Evolutionary conservation across 2,329 filamentous ascomycete genomes (phyloP), one percentile per base, ranked within the genome.

Genomic region (Colletotrichum tanaceti): DNA sequence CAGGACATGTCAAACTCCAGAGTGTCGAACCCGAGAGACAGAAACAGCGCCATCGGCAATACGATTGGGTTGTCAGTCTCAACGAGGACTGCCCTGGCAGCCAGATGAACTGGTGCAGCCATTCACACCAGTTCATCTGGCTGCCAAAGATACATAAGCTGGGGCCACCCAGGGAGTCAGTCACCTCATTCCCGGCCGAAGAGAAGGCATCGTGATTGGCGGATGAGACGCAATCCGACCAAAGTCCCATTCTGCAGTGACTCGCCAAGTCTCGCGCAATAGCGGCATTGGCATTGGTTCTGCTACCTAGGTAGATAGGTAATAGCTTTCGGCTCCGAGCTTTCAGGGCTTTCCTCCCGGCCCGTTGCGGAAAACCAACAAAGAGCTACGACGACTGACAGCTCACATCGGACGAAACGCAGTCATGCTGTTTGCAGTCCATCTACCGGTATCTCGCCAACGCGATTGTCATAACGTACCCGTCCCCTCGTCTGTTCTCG

Each of bases 201-300:
- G 28, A 50, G 3, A 35, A 55, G 6, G 61, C 3, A 47, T 55
- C 22, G 2, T 46, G 32, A 68, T 68, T 68, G 60, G 65, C 18
- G 9, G 60, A 44, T 24, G 43, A 16, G 41, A 43, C 41, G 9
- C n/a, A 20, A 44, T 57, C 50, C 35, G 9, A 60, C 55, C 50
- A 43, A 50, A 50, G 47, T 49, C n/a, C 49, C 65, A 58, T 32
- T 10, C 44, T 58, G 41, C 61, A 38, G 65, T 28, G 54, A 55
- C 54, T 65, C 60, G 61, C 54, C 60, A 68, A 65, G 65, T 59
- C 54, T 68, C 53, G 38, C 58, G 64, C 63, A 66, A 66, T 63
- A 35, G 58, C 24, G 24, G 64, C 50, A 57, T 35, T 28, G 32
- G 44, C 61, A 55, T 38, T 46, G 50, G 35, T n/a, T n/a, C 39